Evolutionary conservation across 495 filamentous ascomycete genomes (phyloP), one percentile per base, ranked within the genome.

Genomic region (Jackrogersella multiformis): DNA sequence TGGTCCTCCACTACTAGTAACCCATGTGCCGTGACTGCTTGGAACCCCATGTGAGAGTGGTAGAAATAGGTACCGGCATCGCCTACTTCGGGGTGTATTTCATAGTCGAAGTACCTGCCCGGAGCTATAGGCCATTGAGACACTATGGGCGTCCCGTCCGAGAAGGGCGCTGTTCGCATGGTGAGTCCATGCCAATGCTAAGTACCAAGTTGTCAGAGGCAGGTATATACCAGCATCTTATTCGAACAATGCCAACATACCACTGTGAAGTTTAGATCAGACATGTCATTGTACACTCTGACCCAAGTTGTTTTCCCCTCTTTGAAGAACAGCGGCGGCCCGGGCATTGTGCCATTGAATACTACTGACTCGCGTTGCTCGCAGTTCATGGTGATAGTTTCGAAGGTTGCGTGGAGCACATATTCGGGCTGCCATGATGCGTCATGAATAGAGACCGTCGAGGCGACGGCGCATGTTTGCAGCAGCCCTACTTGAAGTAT

Each of bases 151-250:
- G 83, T 78, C 0, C 86, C 85, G 68, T 87, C 86, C 7, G 81
- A 78, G 71, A 87, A 88, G 0, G 84, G 84, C 1, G 86, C 81
- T 51, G 80, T 77, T 10, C 78, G 76, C 69, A 83, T 82, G n/a
- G 78, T 76, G 23, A 87, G 72, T 34, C 86, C 86, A 78, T 87
- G 85, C 85, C 85, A 88, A 60, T 88, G 86, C 85, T 87, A 46
- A 10, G 46, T 41, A 26, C 42, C n/a, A 15, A 49, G 2, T 5
- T 18, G 62, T 75, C 20, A 74, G 51, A 70, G 44, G 20, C 10
- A 28, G 35, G 34, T 39, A n/a, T 32, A 45, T 34, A 23, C 4
- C 45, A 34, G 20, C 7, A 20, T 21, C 13, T 12, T 24, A n/a
- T 7, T 24, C 21, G 13, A 61, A 26, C 4, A 53, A 32, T 28